Evolutionary conservation across 768 basidiomycete species (phyloP).

Genomic region (Dioszegia crocea): DNA sequence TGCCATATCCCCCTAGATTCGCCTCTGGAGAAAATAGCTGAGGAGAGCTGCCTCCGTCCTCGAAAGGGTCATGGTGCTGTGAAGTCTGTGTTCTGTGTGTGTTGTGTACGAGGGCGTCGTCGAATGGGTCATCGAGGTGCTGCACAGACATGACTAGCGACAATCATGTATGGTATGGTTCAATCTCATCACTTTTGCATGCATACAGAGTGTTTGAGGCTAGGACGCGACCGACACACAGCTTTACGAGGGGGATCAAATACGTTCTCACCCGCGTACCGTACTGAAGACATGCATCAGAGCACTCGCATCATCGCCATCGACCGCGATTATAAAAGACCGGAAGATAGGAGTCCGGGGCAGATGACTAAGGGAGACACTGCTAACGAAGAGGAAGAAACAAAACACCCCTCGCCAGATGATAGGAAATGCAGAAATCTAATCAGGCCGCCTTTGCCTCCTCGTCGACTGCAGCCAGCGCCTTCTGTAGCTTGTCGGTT

Average conservation of each 20-base stretch:
- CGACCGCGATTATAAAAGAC: too few relatives aligned
- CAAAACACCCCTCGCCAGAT: neutral
- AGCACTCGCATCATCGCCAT: too few relatives aligned
- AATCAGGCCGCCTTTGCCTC: constrained; percentile 14
- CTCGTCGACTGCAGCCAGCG: constrained; percentile 28
- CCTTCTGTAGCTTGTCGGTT: constrained; percentile 48
- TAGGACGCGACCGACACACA: too few relatives aligned
- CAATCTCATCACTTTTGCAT: too few relatives aligned
- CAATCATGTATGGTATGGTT: too few relatives aligned
- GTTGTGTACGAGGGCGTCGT: constrained; percentile 37
- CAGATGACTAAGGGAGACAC: neutral
- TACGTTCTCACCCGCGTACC: neutral
- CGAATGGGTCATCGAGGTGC: constrained; percentile 33
- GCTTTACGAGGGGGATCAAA: too few relatives aligned
- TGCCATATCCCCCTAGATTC: neutral
- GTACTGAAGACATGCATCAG: too few relatives aligned
- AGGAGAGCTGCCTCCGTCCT: constrained; percentile 20
- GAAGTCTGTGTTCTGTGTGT: constrained; percentile 8
- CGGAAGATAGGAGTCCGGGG: too few relatives aligned
- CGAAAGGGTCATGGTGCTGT: constrained; percentile 29
- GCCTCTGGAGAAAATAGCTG: constrained; percentile 14
- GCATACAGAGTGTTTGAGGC: too few relatives aligned
- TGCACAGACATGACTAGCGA: neutral
- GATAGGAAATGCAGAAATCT: neutral
- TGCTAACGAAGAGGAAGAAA: neutral